Evolutionary conservation across 345 rosid species (phyloP).

Genomic region (Boechera retrofracta): DNA sequence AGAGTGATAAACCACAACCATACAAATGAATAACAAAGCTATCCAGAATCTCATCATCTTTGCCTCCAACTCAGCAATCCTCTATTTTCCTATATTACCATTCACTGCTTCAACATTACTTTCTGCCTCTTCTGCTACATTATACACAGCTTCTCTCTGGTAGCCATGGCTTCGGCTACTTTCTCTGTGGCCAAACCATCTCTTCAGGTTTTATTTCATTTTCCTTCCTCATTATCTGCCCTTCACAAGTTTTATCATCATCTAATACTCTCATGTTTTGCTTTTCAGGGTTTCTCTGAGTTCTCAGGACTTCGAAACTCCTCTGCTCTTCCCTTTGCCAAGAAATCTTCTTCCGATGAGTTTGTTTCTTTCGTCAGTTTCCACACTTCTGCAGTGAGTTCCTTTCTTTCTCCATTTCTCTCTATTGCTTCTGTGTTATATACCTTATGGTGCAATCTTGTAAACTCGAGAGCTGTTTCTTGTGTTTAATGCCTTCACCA

Average conservation of each 20-base stretch:
- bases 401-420: constrained; percentile 2
- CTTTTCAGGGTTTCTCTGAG: constrained; percentile 70
- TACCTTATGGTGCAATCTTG: constrained; percentile 11
- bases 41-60: constrained; percentile 90
- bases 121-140: constrained; percentile 36
- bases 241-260: not conserved
- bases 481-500: constrained; percentile 15
- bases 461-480: constrained; percentile 19
- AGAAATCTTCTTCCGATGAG: constrained; percentile 73
- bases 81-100: constrained; percentile 35
- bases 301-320: constrained; percentile 81
- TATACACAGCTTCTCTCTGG: constrained; percentile 28
- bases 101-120: constrained; percentile 30
- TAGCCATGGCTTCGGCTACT: constrained; percentile 90
- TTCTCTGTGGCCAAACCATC: constrained; percentile 84
- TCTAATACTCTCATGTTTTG: constrained; percentile 44
- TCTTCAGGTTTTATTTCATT: constrained; percentile 63
- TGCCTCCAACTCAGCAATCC: constrained; percentile 40
- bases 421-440: constrained; percentile 20
- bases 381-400: constrained; percentile 87
- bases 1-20: constrained; percentile 44
- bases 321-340: constrained; percentile 66
- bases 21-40: constrained; percentile 54
- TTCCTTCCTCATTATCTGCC: not conserved
- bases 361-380: constrained; percentile 65